phyloP scores from a whole-genome alignment of 2,329 filamentous ascomycete genomes.

The Dactylellina cionopaga region DNA sequence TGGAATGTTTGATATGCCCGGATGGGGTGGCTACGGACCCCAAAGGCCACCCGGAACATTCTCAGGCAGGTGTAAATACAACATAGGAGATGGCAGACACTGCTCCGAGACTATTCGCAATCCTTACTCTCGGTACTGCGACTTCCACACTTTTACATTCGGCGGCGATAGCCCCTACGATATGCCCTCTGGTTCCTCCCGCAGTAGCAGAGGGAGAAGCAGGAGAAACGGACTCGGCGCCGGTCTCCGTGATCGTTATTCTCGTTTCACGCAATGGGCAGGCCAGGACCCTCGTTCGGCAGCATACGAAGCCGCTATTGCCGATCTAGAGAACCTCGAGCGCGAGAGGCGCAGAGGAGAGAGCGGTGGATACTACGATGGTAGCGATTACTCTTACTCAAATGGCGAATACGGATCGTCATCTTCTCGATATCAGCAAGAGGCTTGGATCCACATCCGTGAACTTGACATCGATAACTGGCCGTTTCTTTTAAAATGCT shows the following conservation, averaged over 20 bases:
- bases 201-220: not conserved
- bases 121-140: conserved; percentile 16
- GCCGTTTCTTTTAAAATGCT: conserved; percentile 39
- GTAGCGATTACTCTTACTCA: no score
- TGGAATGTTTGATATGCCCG: not conserved
- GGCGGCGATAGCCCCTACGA: not conserved
- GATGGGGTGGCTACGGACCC: not conserved
- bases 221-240: not conserved
- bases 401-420: not conserved
- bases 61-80: conserved; percentile 24
- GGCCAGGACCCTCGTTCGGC: conserved; percentile 2
- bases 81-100: not conserved
- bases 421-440: not conserved
- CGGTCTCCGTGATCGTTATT: not conserved
- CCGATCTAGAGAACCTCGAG: not conserved
- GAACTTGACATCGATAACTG: conserved; percentile 42
- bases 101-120: conserved; percentile 18
- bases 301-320: conserved; percentile 24
- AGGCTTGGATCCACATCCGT: conserved; percentile 9
- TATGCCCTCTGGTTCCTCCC: not conserved
- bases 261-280: not conserved
- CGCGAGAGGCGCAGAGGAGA: not conserved
- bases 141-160: conserved; percentile 6
- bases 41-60: not conserved
- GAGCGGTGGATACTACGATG: no score